These are phyloP conservation scores for Canavalia gladiata DNA, from an alignment of 306 rosid genomes.

Conservation along the genomic window DNA sequence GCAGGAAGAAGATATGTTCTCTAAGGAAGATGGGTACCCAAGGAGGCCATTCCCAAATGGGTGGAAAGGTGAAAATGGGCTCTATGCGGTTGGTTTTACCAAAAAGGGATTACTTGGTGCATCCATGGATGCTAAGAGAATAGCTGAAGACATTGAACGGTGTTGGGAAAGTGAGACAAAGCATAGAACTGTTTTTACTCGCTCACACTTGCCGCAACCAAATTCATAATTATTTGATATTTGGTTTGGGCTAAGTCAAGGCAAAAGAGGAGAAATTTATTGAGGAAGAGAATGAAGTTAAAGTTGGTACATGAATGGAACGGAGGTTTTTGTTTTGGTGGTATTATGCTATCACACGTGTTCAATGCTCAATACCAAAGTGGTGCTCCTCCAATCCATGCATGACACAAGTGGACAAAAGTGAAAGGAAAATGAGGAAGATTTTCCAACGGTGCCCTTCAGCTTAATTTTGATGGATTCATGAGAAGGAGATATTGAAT, in stretches of 20 bases:
- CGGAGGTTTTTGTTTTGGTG: constrained; percentile 39
- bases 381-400: constrained; percentile 44
- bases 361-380: constrained; percentile 42
- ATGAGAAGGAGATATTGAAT: constrained; percentile 43
- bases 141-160: constrained; percentile 81
- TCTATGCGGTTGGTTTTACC: constrained; percentile 95
- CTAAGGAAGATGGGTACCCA: constrained; percentile 82
- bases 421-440: constrained; percentile 33
- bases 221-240: constrained; percentile 39
- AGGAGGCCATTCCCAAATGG: constrained; percentile 84
- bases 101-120: constrained; percentile 92
- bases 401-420: constrained; percentile 43
- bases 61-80: constrained; percentile 90
- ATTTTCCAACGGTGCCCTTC: constrained; percentile 40
- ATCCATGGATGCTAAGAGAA: constrained; percentile 78
- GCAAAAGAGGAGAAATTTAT: constrained; percentile 17
- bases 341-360: constrained; percentile 20
- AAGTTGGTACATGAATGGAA: constrained; percentile 35
- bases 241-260: constrained; percentile 38
- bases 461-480: constrained; percentile 39
- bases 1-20: constrained; percentile 91
- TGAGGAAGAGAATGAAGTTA: constrained; percentile 28
- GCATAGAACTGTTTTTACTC: constrained; percentile 50
- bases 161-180: constrained; percentile 68
- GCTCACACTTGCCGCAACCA: constrained; percentile 50